phyloP scores from a whole-genome alignment of 2,329 filamentous ascomycete species.

The Cercospora zeae-maydis region DNA sequence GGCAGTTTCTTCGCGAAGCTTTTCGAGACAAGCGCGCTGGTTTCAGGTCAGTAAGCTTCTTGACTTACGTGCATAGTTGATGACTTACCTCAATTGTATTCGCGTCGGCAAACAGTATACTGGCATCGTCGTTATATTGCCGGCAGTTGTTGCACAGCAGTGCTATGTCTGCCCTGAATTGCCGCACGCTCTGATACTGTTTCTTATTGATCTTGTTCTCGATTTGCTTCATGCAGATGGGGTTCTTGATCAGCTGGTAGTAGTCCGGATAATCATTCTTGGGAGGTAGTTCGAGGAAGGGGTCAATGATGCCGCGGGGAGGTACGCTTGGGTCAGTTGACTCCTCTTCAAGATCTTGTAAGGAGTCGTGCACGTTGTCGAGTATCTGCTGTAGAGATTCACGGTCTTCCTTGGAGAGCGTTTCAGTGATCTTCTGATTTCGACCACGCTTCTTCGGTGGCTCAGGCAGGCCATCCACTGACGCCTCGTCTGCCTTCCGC shows the following conservation, averaged over 20 bases:
- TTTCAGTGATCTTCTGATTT: conserved; percentile 64
- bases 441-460: conserved; percentile 72
- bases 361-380: conserved; percentile 68
- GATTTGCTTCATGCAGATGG: conserved; percentile 95
- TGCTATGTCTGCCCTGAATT: conserved; percentile 77
- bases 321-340: conserved; percentile 54
- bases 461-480: conserved; percentile 64
- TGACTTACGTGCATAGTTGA: background rate
- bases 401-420: conserved; percentile 66
- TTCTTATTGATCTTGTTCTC: conserved; percentile 93
- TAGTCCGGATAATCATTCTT: conserved; percentile 92
- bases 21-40: conserved; percentile 44
- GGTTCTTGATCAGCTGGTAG: conserved; percentile 85
- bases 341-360: conserved; percentile 83
- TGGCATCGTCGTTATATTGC: conserved; percentile 95
- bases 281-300: conserved; percentile 86
- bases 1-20: conserved; percentile 53
- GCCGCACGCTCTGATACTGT: conserved; percentile 77
- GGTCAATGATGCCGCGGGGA: conserved; percentile 82
- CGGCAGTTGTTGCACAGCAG: conserved; percentile 86
- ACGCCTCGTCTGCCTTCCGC: conserved; percentile 75
- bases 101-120: conserved; percentile 86
- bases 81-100: conserved; percentile 81
- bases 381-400: conserved; percentile 75
- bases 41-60: conserved; percentile 10